A percentile compares a stretch with the other conserved stretches of the same genome.
phyloP scores from a whole-genome alignment of 2,329 filamentous ascomycete species.

The Neonectria coccinea region DNA sequence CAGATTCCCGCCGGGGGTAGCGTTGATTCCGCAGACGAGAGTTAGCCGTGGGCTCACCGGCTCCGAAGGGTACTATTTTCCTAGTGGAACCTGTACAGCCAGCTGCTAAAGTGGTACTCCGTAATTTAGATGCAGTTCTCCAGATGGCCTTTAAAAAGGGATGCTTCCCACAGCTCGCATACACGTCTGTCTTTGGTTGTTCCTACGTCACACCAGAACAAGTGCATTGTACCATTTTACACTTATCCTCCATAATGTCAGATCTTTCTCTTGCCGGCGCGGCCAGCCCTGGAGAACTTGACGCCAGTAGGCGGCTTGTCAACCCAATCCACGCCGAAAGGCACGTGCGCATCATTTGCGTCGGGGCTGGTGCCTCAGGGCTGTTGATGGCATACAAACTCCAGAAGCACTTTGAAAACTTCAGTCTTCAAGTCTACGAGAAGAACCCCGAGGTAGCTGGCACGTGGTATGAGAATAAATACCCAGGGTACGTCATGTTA shows the following conservation, averaged over 20 bases:
- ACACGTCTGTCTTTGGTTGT: neutral
- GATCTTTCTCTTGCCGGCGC: slow-evolving; percentile 29
- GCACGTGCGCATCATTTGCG: slow-evolving; percentile 36
- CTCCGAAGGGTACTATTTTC: slow-evolving; percentile 16
- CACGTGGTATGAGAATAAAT: slow-evolving; percentile 70
- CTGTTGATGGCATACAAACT: slow-evolving; percentile 32
- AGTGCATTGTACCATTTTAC: neutral
- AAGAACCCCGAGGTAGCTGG: slow-evolving; percentile 68
- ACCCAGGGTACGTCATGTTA: slow-evolving; percentile 56
- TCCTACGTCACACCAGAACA: neutral
- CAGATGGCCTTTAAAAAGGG: neutral
- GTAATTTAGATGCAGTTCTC: neutral
- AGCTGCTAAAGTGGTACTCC: neutral
- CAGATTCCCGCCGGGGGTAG: neutral
- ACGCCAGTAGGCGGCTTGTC: slow-evolving; percentile 33
- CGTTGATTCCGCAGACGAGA: neutral
- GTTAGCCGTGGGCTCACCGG: slow-evolving; percentile 28
- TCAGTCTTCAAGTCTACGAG: slow-evolving; percentile 58
- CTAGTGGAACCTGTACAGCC: slow-evolving; percentile 18
- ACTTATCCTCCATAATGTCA: slow-evolving; percentile 20
- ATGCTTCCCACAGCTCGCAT: neutral
- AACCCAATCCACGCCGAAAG: slow-evolving; percentile 38
- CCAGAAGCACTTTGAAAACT: slow-evolving; percentile 29
- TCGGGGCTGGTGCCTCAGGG: slow-evolving; percentile 31
- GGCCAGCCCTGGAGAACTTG: slow-evolving; percentile 30